These are phyloP conservation scores for Kluyveromyces nonfermentans DNA, from an alignment of 805 yeast species.

Conservation along the genomic window DNA sequence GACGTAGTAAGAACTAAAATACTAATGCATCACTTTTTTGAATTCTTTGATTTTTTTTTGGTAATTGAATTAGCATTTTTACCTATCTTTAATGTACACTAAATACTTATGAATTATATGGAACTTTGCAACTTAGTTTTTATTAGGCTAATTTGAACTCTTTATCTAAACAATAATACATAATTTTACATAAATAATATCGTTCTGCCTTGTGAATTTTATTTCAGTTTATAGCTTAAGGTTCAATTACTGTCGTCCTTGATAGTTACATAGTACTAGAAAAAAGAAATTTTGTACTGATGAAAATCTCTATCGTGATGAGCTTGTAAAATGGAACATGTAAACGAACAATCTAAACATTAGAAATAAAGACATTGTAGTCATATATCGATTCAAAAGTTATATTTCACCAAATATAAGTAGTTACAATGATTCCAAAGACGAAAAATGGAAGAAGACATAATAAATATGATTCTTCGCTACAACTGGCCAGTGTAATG, in stretches of 20 bases:
- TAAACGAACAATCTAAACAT: no score
- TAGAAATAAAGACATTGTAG: neutral
- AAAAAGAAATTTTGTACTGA: neutral
- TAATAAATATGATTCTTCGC: slow-evolving; percentile 15
- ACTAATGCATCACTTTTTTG: neutral
- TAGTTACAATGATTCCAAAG: neutral
- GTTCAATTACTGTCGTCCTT: no score
- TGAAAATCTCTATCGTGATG: neutral
- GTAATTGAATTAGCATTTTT: no score
- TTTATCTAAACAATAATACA: no score
- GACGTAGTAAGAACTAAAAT: slow-evolving; percentile 39
- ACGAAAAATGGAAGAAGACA: slow-evolving; percentile 7
- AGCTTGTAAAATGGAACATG: neutral
- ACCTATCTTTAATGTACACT: no score
- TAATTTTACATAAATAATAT: no score
- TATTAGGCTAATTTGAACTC: no score
- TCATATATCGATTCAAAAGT: no score
- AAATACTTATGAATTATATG: no score
- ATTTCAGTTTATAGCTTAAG: no score
- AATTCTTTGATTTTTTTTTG: neutral
- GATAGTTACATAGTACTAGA: neutral
- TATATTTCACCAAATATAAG: neutral
- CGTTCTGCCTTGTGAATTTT: no score
- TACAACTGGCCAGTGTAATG: slow-evolving; percentile 31
- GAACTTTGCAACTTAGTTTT: no score